A percentile compares a stretch with the other conserved stretches of the same genome.
Evolutionary conservation across 306 rosid genomes (phyloP).

Genomic region (Cucumis melo): DNA sequence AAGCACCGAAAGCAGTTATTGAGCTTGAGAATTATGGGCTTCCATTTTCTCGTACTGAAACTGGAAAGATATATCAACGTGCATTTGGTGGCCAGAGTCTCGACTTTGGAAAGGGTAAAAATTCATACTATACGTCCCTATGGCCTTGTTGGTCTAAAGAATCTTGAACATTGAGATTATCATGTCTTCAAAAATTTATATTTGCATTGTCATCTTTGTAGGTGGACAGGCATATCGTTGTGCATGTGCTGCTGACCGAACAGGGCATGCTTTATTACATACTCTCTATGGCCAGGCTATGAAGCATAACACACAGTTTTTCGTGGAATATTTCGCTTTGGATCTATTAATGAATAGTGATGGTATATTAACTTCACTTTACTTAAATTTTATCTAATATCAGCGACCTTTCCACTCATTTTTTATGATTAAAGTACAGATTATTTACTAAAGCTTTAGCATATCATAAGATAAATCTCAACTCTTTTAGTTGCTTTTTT

Average conservation of each 20-base stretch:
- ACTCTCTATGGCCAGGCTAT: conserved; percentile 87
- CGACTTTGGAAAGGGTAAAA: conserved; percentile 73
- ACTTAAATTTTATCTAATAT: background rate
- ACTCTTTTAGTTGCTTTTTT: background rate
- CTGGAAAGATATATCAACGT: conserved; percentile 83
- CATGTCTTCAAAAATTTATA: conserved; percentile 10
- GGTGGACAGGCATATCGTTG: conserved; percentile 95
- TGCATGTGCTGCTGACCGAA: conserved; percentile 95
- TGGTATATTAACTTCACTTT: conserved; percentile 29
- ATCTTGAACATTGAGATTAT: background rate
- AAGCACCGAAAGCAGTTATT: conserved; percentile 91
- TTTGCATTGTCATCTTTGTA: conserved; percentile 21
- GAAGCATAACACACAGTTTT: conserved; percentile 81
- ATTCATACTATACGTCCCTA: conserved; percentile 3
- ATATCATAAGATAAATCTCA: background rate
- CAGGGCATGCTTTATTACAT: conserved; percentile 84
- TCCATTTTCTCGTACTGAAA: conserved; percentile 83
- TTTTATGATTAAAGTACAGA: background rate
- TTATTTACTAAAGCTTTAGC: background rate
- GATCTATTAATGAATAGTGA: conserved; percentile 71
- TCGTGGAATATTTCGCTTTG: conserved; percentile 84
- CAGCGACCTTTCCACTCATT: background rate
- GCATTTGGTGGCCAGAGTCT: conserved; percentile 98
- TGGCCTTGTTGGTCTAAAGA: background rate
- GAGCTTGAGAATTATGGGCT: conserved; percentile 86